These are phyloP conservation scores for Fusarium sp. DNA, from an alignment of 2,329 filamentous ascomycete species.

Conservation along the genomic window DNA sequence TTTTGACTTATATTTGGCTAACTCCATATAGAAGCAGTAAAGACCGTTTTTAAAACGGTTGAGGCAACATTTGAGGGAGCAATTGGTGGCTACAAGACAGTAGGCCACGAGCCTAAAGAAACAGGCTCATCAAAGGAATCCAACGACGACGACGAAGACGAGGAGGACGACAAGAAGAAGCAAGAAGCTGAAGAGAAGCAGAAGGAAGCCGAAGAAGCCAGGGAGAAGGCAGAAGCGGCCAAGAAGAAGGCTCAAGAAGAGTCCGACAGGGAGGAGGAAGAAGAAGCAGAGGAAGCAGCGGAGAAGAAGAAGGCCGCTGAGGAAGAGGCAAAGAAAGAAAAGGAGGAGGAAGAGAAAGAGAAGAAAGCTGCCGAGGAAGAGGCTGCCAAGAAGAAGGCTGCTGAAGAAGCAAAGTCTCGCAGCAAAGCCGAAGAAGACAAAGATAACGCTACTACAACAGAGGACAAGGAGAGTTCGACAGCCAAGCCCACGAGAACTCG, in stretches of 20 bases:
- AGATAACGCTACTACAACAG: neutral
- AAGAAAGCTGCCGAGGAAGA: slow-evolving; percentile 31
- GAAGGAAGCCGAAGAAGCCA: slow-evolving; percentile 40
- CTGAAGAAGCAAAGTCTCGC: slow-evolving; percentile 30
- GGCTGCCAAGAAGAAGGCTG: slow-evolving; percentile 33
- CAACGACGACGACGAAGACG: slow-evolving; percentile 1
- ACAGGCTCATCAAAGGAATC: slow-evolving; percentile 26
- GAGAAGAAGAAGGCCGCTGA: slow-evolving; percentile 23
- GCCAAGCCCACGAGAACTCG: slow-evolving; percentile 41
- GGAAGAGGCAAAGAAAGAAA: slow-evolving; percentile 32
- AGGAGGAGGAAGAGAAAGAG: slow-evolving; percentile 31
- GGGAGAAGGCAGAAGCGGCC: slow-evolving; percentile 27
- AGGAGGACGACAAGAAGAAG: slow-evolving; percentile 21
- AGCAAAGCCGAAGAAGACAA: slow-evolving; percentile 25
- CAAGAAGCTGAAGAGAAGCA: slow-evolving; percentile 28
- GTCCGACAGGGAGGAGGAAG: slow-evolving; percentile 20
- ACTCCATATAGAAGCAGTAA: slow-evolving; percentile 49
- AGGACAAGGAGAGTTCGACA: slow-evolving; percentile 19
- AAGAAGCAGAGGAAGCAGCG: slow-evolving; percentile 12
- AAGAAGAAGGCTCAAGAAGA: slow-evolving; percentile 41
- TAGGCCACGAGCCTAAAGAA: slow-evolving; percentile 39
- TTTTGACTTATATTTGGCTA: slow-evolving; percentile 5
- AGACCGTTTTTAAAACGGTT: slow-evolving; percentile 60
- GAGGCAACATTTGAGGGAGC: slow-evolving; percentile 58
- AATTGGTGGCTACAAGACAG: slow-evolving; percentile 60